Conservation (phyloP, 352 stramenopile species). For the Peronospora belbahrii region DNA sequence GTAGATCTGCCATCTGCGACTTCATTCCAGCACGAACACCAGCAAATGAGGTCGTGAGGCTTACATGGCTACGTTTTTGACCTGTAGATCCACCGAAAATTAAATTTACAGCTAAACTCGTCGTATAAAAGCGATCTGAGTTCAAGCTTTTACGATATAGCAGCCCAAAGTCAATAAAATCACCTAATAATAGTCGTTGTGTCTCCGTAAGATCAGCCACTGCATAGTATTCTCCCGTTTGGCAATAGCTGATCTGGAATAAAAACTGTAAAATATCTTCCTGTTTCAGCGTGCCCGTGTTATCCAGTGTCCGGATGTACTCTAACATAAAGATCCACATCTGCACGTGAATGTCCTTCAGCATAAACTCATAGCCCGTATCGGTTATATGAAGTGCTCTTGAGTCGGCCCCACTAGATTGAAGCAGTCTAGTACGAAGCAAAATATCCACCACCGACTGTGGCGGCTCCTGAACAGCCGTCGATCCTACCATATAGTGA, state of each 20-base stretch:
- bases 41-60: conserved; percentile 41
- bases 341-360: conserved; percentile 89
- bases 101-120: conserved; percentile 79
- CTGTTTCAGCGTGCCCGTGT: conserved; percentile 57
- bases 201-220: conserved; percentile 62
- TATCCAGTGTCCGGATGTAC: conserved; percentile 82
- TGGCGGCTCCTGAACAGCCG: conserved; percentile 52
- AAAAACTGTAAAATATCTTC: conserved; percentile 87
- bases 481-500: conserved; percentile 73
- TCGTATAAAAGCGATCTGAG: conserved; percentile 82
- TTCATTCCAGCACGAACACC: conserved; percentile 32
- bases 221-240: conserved; percentile 82
- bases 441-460: conserved; percentile 69
- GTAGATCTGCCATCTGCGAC: conserved; percentile 35
- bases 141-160: conserved; percentile 30
- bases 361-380: conserved; percentile 88
- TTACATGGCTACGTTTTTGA: conserved; percentile 47
- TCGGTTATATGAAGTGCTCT: conserved; percentile 79
- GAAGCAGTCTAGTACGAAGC: conserved; percentile 60
- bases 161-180: conserved; percentile 85
- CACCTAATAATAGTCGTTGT: conserved; percentile 64
- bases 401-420: conserved; percentile 45
- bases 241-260: conserved; percentile 86
- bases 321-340: conserved; percentile 90
- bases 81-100: conserved; percentile 78